Base-by-base conservation (phyloP, 2,329 filamentous ascomycete genomes). In the Elsinoe necatrix region DNA sequence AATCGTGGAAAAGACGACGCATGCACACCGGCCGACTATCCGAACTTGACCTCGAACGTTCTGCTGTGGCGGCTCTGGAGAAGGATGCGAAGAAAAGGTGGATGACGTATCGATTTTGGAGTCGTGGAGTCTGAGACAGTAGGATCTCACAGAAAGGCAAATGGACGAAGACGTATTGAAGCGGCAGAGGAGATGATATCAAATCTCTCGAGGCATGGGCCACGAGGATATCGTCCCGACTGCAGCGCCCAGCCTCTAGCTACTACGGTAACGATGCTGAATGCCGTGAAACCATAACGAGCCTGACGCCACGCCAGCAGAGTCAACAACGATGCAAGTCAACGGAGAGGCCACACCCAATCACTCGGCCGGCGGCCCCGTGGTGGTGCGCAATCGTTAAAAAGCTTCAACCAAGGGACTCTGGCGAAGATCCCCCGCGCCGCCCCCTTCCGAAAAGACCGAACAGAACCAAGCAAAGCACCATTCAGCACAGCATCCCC, bases 81-180 rank as follows among this genome's bases (percentile, higher is more conserved):
- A 25, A 4, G 14, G 27, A 14, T 35, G 31, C 7, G n/a, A 11
- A 25, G 29, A 23, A 20, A 21, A 29, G 20, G 42, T 31, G 16
- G 48, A 52, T 52, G 48, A 35, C 18, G 48, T 52, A 29, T 52
- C 16, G 43, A 48, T 48, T 6, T 48, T 11, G 14, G n/a, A n/a
- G 27, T n/a, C 14, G 14, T 37, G 5, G 34, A 37, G 34, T 37
- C 34, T 14, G 34, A 37, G 34, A 37, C 34, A 37, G 5, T n/a
- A 6, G 5, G 9, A 6, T 14, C 34, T 6, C 12, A 37, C 14
- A 37, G 34, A 37, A 12, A 12, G 5, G 5, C 9, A 37, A 37
- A 37, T 37, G 14, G 34, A 37, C 5, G 3, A 18, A 20, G 21
- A 25, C 11, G 41, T 23, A 12, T 45, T 3, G 21, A 27, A 25